Conservation (phyloP, 441 rosid species). For the Pelargonium cotyledonis region DNA sequence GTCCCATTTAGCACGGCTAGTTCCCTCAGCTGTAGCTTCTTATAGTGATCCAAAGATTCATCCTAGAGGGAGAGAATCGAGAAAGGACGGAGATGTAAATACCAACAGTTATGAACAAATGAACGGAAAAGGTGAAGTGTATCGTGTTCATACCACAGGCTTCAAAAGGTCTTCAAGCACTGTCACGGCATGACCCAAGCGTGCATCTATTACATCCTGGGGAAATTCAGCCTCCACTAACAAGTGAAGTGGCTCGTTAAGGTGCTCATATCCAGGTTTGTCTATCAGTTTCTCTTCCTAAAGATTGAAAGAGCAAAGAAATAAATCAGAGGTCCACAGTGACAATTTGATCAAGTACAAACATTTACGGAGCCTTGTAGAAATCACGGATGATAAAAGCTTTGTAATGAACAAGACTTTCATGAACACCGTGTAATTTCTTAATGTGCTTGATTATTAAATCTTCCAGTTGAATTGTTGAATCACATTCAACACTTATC, state of each 20-base stretch:
- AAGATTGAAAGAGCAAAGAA: background rate
- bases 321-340: background rate
- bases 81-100: conserved; percentile 5
- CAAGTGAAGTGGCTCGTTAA: conserved; percentile 75
- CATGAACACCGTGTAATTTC: no score
- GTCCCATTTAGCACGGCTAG: conserved; percentile 81
- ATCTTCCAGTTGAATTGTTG: no score
- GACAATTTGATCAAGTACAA: conserved; percentile 6
- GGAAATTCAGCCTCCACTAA: conserved; percentile 91
- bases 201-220: conserved; percentile 63
- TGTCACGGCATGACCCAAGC: conserved; percentile 64
- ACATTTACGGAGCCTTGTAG: background rate
- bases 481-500: no score
- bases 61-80: conserved; percentile 40
- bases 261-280: conserved; percentile 94
- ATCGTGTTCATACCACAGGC: conserved; percentile 62
- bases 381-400: background rate
- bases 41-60: conserved; percentile 85
- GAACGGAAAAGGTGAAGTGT: conserved; percentile 5
- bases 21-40: conserved; percentile 87
- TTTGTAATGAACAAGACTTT: background rate
- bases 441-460: background rate
- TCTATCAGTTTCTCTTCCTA: conserved; percentile 91
- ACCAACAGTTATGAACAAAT: background rate
- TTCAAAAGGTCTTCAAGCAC: conserved; percentile 73